Percentiles rank a stretch among this genome's conserved stretches.
These are phyloP conservation scores for Cercospora zeina DNA, from an alignment of 2,329 filamentous ascomycete species.

Conservation along the genomic window DNA sequence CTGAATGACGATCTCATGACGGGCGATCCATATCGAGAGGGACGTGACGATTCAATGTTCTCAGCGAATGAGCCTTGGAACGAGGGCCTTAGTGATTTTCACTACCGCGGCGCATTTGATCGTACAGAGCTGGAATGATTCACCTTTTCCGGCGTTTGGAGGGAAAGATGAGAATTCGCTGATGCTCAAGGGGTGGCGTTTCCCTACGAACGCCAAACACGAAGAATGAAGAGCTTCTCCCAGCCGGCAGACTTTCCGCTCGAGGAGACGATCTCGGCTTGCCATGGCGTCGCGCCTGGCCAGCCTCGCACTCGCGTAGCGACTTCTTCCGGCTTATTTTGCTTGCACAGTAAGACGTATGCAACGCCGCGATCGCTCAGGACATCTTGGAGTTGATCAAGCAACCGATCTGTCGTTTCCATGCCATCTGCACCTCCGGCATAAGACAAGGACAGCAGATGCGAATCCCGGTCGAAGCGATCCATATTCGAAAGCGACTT, in stretches of 20 bases:
- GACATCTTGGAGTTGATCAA: conserved; percentile 66
- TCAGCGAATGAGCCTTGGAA: conserved; percentile 39
- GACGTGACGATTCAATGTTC: conserved; percentile 33
- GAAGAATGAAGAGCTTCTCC: conserved; percentile 88
- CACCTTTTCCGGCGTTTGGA: background rate
- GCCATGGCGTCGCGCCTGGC: conserved; percentile 60
- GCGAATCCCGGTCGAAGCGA: conserved; percentile 75
- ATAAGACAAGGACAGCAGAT: conserved; percentile 81
- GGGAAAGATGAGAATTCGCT: background rate
- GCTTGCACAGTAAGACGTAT: conserved; percentile 85
- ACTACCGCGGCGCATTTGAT: conserved; percentile 35
- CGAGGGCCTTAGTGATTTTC: conserved; percentile 38
- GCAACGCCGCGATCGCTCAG: conserved; percentile 72
- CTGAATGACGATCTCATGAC: conserved; percentile 32
- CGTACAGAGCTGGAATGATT: conserved; percentile 32
- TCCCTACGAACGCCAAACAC: conserved; percentile 68
- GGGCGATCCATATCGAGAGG: conserved; percentile 23
- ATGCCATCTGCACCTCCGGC: conserved; percentile 88
- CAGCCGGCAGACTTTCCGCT: conserved; percentile 89
- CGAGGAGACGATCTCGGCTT: conserved; percentile 71
- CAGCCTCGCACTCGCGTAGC: conserved; percentile 62
- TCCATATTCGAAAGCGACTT: conserved; percentile 21
- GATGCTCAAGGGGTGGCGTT: background rate
- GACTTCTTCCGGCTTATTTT: conserved; percentile 80
- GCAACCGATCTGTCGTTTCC: conserved; percentile 82